These are phyloP conservation scores for Seminavis robusta DNA, from an alignment of 108 stramenopile species.

Conservation along the genomic window DNA sequence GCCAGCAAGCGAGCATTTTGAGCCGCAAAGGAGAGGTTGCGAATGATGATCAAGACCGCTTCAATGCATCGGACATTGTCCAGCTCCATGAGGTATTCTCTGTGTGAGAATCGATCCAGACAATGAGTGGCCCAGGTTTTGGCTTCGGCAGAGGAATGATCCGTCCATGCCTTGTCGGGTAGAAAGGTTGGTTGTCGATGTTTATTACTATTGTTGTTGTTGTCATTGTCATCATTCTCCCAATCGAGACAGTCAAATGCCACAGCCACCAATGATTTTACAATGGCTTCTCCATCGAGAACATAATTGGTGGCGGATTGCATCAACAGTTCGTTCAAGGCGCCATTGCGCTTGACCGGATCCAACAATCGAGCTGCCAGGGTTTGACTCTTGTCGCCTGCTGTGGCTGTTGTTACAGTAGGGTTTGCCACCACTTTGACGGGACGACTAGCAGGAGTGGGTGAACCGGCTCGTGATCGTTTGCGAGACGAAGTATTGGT, in stretches of 20 bases:
- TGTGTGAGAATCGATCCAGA: background rate
- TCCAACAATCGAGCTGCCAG: background rate
- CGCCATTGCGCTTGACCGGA: conserved; percentile 15
- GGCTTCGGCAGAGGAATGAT: conserved; percentile 16
- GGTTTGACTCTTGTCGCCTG: too few relatives aligned
- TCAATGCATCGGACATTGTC: conserved; percentile 38
- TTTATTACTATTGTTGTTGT: background rate
- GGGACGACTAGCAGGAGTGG: too few relatives aligned
- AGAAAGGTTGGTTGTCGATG: conserved; percentile 15
- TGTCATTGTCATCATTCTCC: conserved; percentile 9
- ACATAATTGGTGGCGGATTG: conserved; percentile 55
- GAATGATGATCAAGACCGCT: conserved; percentile 47
- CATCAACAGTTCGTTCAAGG: conserved; percentile 59
- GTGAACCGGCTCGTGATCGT: too few relatives aligned
- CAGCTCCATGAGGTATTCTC: background rate
- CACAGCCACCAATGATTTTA: conserved; percentile 39
- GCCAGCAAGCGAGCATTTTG: conserved; percentile 72
- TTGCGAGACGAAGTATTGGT: too few relatives aligned
- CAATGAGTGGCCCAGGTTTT: conserved; percentile 22
- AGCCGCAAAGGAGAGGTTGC: conserved; percentile 67
- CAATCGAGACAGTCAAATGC: conserved; percentile 64
- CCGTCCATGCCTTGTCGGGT: conserved; percentile 31
- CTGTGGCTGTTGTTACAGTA: background rate
- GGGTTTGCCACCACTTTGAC: too few relatives aligned
- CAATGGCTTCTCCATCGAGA: conserved; percentile 52